Evolutionary conservation across 2,329 filamentous ascomycete species (phyloP).

Genomic region (Fulvia fulva): DNA sequence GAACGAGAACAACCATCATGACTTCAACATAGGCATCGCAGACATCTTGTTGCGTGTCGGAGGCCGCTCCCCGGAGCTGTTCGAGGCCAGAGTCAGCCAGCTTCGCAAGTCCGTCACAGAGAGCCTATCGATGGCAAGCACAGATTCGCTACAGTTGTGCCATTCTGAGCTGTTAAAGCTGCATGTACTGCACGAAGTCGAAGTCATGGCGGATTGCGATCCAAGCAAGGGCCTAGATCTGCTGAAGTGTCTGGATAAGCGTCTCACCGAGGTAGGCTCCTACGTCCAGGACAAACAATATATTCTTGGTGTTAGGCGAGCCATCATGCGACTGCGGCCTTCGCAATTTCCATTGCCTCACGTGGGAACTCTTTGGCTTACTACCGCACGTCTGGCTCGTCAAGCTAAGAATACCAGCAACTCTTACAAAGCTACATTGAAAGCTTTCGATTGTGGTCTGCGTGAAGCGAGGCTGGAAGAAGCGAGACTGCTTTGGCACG

Average conservation of each 20-base stretch:
- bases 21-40: constrained; percentile 82
- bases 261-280: constrained; percentile 84
- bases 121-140: constrained; percentile 70
- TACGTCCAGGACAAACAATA: constrained; percentile 94
- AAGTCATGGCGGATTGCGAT: constrained; percentile 60
- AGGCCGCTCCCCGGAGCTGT: constrained; percentile 48
- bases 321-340: constrained; percentile 59
- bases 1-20: constrained; percentile 40
- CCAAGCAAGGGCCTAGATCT: constrained; percentile 7
- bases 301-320: constrained; percentile 77
- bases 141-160: constrained; percentile 74
- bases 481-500: constrained; percentile 85
- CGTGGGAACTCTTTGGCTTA: constrained; percentile 79
- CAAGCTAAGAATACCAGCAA: constrained; percentile 80
- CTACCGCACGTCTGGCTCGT: constrained; percentile 77
- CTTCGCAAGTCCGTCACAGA: constrained; percentile 68
- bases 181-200: constrained; percentile 83
- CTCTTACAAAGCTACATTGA: constrained; percentile 89
- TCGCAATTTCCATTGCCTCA: constrained; percentile 62
- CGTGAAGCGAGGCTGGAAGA: constrained; percentile 91
- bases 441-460: constrained; percentile 79
- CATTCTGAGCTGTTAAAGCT: constrained; percentile 82
- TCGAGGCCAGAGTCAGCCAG: constrained; percentile 56
- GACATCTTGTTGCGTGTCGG: constrained; percentile 58
- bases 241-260: constrained; percentile 42